Evolutionary conservation across 2,329 filamentous ascomycete genomes (phyloP), one percentile per base, ranked within the genome.

Genomic region (Fusarium illudens): DNA sequence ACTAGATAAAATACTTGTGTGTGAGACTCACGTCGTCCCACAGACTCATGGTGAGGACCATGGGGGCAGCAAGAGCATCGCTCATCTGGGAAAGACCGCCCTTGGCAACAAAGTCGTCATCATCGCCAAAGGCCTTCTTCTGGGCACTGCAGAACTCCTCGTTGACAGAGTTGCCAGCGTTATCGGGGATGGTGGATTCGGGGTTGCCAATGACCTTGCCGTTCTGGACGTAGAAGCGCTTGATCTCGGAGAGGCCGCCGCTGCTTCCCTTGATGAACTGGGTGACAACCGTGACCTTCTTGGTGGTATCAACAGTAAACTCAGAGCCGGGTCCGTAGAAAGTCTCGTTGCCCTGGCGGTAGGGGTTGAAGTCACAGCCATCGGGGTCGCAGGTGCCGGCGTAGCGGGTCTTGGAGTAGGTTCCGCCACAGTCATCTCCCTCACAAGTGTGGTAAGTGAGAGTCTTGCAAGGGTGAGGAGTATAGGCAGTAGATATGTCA

Each of bases 361-460:
- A 91, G 25, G 84, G 77, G 84, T 90, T 90, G 83, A 88, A 91
- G 77, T 90, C 89, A 72, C 89, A 92, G 29, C 89, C 89, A 70
- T 90, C 87, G 64, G 87, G 86, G 75, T 91, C 89, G 76, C 89
- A 91, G 57, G 84, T 78, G 55, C 89, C 88, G 27, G 74, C 79
- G 75, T 90, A 90, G 67, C 89, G 87, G 72, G 84, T 78, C 48
- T 71, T 60, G 48, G 77, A 79, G 72, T 84, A 85, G 32, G 83
- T 82, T 58, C 83, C 87, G 62, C 86, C 85, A 70, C 86, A 88
- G 2, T 65, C 60, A 50, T 84, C 78, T 17, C 81, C 80, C 0
- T 77, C 74, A 80, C 88, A 90, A 59, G 82, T 81, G 57, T 77
- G 77, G 68, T 85, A 83, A 55, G 81, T 83, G 27, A 79, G 75